Evolutionary conservation across 83 land plant genomes (phyloP).

Genomic region (Picea abies): DNA sequence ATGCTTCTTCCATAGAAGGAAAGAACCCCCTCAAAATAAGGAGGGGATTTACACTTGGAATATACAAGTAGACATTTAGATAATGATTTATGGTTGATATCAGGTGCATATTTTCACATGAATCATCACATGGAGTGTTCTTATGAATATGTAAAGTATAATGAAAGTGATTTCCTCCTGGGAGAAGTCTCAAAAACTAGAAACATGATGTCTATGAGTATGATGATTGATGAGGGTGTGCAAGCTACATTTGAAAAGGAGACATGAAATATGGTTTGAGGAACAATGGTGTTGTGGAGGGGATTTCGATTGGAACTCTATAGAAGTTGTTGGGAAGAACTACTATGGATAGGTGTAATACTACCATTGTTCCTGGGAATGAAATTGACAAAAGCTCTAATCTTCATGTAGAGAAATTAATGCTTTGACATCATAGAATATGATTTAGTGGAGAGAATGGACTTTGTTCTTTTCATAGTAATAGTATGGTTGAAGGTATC

Average conservation of each 20-base stretch:
- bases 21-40: too few species aligned
- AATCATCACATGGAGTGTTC: too few species aligned
- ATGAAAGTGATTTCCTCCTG: too few species aligned
- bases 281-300: background rate
- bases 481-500: background rate
- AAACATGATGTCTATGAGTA: too few species aligned
- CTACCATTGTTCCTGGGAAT: background rate
- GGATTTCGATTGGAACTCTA: background rate
- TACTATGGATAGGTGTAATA: background rate
- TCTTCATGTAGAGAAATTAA: background rate
- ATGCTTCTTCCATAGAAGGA: too few species aligned
- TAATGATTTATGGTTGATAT: too few species aligned
- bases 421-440: background rate
- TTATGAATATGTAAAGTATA: too few species aligned
- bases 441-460: background rate
- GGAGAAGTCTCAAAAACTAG: too few species aligned
- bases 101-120: too few species aligned
- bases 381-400: background rate
- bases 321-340: background rate
- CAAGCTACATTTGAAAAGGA: background rate
- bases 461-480: background rate
- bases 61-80: too few species aligned
- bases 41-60: too few species aligned
- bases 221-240: too few species aligned
- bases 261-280: background rate